Evolutionary conservation across 2,329 filamentous ascomycete species (phyloP), one percentile per base, ranked within the genome.

Genomic region (Phoma sp.): DNA sequence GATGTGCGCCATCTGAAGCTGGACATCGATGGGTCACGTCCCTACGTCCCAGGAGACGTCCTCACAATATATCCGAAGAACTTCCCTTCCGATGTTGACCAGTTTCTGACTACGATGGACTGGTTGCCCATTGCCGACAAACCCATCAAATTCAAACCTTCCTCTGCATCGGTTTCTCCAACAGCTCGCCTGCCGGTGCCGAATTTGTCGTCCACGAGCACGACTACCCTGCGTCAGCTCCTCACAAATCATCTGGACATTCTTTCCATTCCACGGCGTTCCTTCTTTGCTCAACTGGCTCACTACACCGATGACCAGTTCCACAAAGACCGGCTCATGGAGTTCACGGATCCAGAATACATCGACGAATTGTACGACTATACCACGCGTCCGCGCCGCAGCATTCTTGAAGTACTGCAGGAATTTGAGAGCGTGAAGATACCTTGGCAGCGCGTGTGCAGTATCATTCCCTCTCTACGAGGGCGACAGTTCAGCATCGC

Each of bases 291-390:
- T 10, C 82, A 86, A 18, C 85, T 97, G 50, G 85, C 89, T 0
- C 86, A 91, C 70, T 92, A 92, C 67, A 89, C 91, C 2, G 76
- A 79, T 0, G 84, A 96, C 65, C 72, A 79, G 2, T 86, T 86
- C 65, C 93, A 99, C 67, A 86, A 86, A 64, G 89, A 95, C 57
- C 86, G 93, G 2, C 83, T 99, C 0, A 75, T 89, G 7, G 95
- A 99, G 69, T 95, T 99, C 65, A 87, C 87, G 1, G 84, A 89
- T 65, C 86, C 91, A 0, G 83, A 89, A 40, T 90, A 88, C 65
- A 85, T 93, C 5, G 92, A 98, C 64, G 95, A 99, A 65, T 88
- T 96, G 51, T 98, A 91, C 77, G 93, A 99, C 76, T 99, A 99
- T 71, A 95, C 95, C 1, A 93, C 93, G 0, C 87, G 95, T 7